A percentile compares a stretch with the other conserved stretches of the same genome.
phyloP scores from a whole-genome alignment of 495 filamentous ascomycete species.

The Tuber borchii region DNA sequence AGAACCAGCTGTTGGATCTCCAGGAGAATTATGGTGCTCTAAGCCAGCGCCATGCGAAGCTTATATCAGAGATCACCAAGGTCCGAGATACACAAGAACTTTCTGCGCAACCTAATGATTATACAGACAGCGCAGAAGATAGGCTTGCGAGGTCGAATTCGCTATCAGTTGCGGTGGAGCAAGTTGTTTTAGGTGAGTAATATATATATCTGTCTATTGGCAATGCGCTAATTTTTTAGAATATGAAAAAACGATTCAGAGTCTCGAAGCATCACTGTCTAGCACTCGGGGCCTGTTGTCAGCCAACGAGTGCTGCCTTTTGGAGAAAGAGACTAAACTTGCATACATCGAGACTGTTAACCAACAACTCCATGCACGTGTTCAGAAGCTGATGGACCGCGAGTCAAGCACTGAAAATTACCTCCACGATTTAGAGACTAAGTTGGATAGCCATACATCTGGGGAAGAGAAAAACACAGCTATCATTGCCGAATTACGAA shows the following conservation, averaged over 20 bases:
- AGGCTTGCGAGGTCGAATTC: constrained; percentile 87
- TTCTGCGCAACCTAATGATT: constrained; percentile 49
- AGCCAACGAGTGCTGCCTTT: constrained; percentile 69
- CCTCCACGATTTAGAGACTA: constrained; percentile 80
- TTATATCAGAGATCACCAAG: constrained; percentile 89
- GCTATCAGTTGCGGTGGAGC: constrained; percentile 89
- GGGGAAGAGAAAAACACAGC: constrained; percentile 87
- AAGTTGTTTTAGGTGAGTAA: constrained; percentile 61
- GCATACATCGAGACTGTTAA: constrained; percentile 89
- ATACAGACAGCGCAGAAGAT: constrained; percentile 77
- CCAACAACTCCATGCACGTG: constrained; percentile 73
- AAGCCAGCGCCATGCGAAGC: constrained; percentile 82
- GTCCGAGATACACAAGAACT: constrained; percentile 62
- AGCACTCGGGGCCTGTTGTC: constrained; percentile 80
- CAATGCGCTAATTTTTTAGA: constrained; percentile 46
- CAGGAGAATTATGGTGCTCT: constrained; percentile 93
- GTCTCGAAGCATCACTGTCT: constrained; percentile 82
- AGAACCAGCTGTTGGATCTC: constrained; percentile 85
- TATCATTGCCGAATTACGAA: constrained; percentile 78
- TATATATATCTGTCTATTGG: constrained; percentile 4
- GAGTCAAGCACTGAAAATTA: constrained; percentile 86
- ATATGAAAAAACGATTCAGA: constrained; percentile 97
- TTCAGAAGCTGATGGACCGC: constrained; percentile 84
- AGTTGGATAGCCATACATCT: constrained; percentile 78
- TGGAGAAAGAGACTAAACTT: constrained; percentile 90